Evolutionary conservation across 2,329 filamentous ascomycete species (phyloP).

Genomic region (Thermoascus crustaceus): DNA sequence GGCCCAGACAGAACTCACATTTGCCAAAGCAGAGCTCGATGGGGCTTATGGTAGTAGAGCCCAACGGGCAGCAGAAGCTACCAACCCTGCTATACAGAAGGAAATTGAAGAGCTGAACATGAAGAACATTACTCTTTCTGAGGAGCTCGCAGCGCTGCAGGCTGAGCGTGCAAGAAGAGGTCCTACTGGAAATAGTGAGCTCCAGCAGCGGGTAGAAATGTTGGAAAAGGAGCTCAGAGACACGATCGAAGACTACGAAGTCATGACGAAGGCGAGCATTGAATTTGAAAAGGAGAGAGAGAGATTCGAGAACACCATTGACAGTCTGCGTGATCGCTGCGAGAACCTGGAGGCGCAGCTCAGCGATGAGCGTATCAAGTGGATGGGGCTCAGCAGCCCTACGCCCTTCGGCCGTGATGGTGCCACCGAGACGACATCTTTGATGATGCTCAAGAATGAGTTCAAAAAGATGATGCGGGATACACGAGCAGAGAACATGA

Average conservation of each 20-base stretch:
- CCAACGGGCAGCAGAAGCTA: slow-evolving; percentile 58
- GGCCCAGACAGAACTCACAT: slow-evolving; percentile 72
- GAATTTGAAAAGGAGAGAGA: slow-evolving; percentile 65
- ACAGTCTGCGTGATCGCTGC: slow-evolving; percentile 55
- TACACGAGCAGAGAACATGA: slow-evolving; percentile 57
- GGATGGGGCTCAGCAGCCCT: slow-evolving; percentile 54
- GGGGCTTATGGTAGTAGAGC: slow-evolving; percentile 79
- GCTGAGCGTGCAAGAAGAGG: slow-evolving; percentile 24
- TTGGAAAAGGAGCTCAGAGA: slow-evolving; percentile 59
- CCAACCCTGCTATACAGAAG: slow-evolving; percentile 50
- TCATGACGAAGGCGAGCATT: slow-evolving; percentile 60
- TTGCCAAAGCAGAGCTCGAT: slow-evolving; percentile 83
- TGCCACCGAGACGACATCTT: slow-evolving; percentile 53
- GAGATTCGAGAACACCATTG: slow-evolving; percentile 54
- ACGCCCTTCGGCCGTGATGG: slow-evolving; percentile 31
- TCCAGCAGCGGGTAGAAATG: slow-evolving; percentile 42
- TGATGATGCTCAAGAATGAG: slow-evolving; percentile 61
- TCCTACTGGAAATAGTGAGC: slow-evolving; percentile 24
- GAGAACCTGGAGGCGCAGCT: slow-evolving; percentile 57
- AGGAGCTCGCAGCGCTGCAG: slow-evolving; percentile 40
- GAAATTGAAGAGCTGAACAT: slow-evolving; percentile 51
- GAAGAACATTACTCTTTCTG: slow-evolving; percentile 38
- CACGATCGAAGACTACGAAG: slow-evolving; percentile 62
- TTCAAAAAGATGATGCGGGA: slow-evolving; percentile 78
- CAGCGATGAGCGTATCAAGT: slow-evolving; percentile 59